Conservation (phyloP, 495 filamentous ascomycete genomes). For the Penicillium crystallinum region DNA sequence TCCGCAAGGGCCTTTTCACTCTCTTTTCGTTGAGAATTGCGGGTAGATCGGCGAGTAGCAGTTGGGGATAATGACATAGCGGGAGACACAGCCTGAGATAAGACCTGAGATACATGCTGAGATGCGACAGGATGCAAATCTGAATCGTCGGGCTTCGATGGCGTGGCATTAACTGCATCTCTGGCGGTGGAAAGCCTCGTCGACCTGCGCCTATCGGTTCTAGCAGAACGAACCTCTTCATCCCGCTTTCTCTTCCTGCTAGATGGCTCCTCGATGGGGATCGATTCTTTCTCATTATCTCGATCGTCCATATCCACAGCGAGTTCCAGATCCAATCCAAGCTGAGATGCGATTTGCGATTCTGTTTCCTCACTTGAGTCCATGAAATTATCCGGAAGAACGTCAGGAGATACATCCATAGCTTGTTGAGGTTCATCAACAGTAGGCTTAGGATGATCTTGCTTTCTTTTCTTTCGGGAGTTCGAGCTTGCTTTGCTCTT, state of each 20-base stretch:
- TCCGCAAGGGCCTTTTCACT: not conserved
- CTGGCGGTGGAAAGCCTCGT: constrained; percentile 22
- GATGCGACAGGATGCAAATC: constrained; percentile 13
- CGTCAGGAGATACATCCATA: not conserved
- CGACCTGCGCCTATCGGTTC: constrained; percentile 30
- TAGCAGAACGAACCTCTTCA: constrained; percentile 6
- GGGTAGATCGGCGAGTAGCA: constrained; percentile 19
- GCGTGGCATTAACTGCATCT: constrained; percentile 3
- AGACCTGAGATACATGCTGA: constrained; percentile 1
- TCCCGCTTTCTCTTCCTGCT: constrained; percentile 39
- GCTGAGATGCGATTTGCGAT: constrained; percentile 40
- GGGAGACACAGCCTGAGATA: constrained; percentile 2
- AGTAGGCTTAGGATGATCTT: not conserved
- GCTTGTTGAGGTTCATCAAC: not conserved
- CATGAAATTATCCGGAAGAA: constrained; percentile 8
- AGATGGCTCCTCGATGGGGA: constrained; percentile 5
- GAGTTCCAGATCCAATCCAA: constrained; percentile 38
- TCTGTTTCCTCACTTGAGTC: constrained; percentile 42
- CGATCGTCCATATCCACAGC: constrained; percentile 26
- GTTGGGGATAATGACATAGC: constrained; percentile 13
- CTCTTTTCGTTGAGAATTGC: constrained; percentile 19
- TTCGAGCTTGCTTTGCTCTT: not conserved
- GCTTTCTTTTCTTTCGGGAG: constrained; percentile 1
- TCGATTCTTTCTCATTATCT: not conserved
- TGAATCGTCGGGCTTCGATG: constrained; percentile 10